Evolutionary conservation across 2,329 filamentous ascomycete species (phyloP), one percentile per base, ranked within the genome.

Genomic region (Aureobasidium musti): DNA sequence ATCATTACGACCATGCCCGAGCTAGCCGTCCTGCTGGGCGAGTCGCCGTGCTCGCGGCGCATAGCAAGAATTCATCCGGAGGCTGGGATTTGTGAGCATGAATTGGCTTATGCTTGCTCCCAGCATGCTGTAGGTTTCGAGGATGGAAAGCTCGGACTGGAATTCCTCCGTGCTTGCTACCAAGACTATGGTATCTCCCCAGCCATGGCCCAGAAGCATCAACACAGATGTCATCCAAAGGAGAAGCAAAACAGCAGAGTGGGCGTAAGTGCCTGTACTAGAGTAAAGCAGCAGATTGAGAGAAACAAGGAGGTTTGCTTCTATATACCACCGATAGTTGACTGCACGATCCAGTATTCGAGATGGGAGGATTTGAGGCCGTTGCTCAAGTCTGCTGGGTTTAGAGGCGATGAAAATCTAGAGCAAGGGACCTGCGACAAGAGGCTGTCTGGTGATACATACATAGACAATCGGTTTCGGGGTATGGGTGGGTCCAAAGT

Each of bases 1-100:
- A 63, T 63, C 7, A 28, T 41, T 13, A 41, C n/a, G 13, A 50
- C 60, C 14, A 63, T 63, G 60, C 60, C 60, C 10, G 60, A 63
- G 11, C 23, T 63, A 17, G 60, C 60, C 7, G 45, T 52, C 21
- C 17, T 63, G 8, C 33, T 63, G 8, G 60, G 60, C 17, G 53
- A 56, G n/a, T 39, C 53, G 6, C 45, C 33, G 23, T 35, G 30
- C 11, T 47, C 33, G 45, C 33, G 3, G 2, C 23, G 28, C 11
- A 30, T 41, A 50, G 57, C n/a, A n/a, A 49, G 28, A 10, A 19
- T 2, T 19, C 41, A 61, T 13, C 33, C 43, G 0, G 45, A 41
- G 17, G 21, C 30, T 1, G 30, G 23, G 2, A 11, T 30, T 21
- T 57, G 54, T 10, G 37, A 57, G 23, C 54, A 13, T 13, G 35